phyloP scores from a whole-genome alignment of 352 stramenopile species.

The Aphanomyces cochlioides region DNA sequence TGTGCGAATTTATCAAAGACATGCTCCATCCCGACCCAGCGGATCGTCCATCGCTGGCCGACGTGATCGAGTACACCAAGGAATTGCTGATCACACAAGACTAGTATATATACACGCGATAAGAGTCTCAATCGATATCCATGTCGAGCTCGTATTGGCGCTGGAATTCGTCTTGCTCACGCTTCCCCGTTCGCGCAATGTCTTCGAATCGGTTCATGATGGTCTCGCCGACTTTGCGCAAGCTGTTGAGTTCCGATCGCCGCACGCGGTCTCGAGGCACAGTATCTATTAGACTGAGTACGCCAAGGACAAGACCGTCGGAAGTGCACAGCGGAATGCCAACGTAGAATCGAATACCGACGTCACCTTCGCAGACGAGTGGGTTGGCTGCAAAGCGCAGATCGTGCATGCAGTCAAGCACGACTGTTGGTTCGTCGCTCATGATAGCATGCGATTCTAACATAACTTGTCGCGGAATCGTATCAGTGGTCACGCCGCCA shows the following conservation, averaged over 20 bases:
- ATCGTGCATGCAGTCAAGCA: constrained; percentile 73
- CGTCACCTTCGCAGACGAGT: constrained; percentile 45
- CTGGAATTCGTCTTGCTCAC: constrained; percentile 7
- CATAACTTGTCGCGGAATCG: constrained; percentile 70
- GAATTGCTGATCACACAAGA: constrained; percentile 57
- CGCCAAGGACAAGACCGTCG: constrained; percentile 65
- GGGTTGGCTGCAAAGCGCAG: constrained; percentile 75
- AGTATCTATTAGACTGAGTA: constrained; percentile 66
- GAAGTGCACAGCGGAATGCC: constrained; percentile 63
- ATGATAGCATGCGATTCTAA: constrained; percentile 76
- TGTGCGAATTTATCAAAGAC: constrained; percentile 84
- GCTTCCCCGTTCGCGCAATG: not conserved
- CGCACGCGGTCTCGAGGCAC: constrained; percentile 59
- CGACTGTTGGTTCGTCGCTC: constrained; percentile 59
- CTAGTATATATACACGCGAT: no score
- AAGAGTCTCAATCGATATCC: constrained; percentile 18
- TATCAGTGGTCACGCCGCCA: constrained; percentile 66
- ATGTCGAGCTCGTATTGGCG: constrained; percentile 20
- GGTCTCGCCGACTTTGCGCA: constrained; percentile 61
- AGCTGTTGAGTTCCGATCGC: constrained; percentile 57
- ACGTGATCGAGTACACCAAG: constrained; percentile 77
- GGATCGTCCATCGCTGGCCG: constrained; percentile 69
- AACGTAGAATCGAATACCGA: constrained; percentile 78
- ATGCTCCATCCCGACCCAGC: constrained; percentile 83
- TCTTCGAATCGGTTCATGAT: constrained; percentile 44